Conservation (phyloP, 306 rosid species). For the Echinosophora koreensis region DNA sequence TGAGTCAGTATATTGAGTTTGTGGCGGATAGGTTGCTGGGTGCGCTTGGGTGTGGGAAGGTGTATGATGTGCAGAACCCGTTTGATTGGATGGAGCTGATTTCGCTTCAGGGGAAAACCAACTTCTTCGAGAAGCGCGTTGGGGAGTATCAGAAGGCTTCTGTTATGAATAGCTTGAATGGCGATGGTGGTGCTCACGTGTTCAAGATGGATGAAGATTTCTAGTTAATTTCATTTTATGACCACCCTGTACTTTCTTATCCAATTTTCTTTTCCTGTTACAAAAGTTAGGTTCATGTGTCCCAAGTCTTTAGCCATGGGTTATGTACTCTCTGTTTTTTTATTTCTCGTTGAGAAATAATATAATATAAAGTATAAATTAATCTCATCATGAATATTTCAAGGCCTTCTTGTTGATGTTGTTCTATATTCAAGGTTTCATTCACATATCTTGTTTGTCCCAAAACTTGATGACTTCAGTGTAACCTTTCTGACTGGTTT, state of each 20-base stretch:
- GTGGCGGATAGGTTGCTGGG: conserved; percentile 82
- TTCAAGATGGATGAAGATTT: conserved; percentile 81
- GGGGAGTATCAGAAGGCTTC: conserved; percentile 91
- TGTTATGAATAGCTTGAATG: conserved; percentile 75
- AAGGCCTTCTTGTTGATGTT: conserved; percentile 93
- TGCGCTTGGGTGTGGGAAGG: conserved; percentile 67
- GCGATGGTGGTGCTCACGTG: conserved; percentile 57
- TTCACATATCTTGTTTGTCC: conserved; percentile 39
- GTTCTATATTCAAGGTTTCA: conserved; percentile 79
- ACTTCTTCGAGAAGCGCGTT: conserved; percentile 87
- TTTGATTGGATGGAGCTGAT: conserved; percentile 98
- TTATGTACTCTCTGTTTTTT: neutral
- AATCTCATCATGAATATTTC: too few relatives aligned
- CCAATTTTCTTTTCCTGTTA: neutral
- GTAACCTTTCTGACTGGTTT: conserved; percentile 11
- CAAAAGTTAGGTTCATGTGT: neutral
- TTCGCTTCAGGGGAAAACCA: conserved; percentile 90
- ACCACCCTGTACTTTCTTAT: too few relatives aligned
- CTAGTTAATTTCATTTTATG: neutral
- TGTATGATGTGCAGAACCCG: conserved; percentile 72
- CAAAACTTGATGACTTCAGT: conserved; percentile 27
- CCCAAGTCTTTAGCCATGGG: neutral
- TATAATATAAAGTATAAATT: conserved; percentile 7
- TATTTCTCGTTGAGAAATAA: neutral
- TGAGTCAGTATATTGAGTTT: conserved; percentile 84